Conservation (phyloP, 2,329 filamentous ascomycete species). For the Hypocreales sp. region DNA sequence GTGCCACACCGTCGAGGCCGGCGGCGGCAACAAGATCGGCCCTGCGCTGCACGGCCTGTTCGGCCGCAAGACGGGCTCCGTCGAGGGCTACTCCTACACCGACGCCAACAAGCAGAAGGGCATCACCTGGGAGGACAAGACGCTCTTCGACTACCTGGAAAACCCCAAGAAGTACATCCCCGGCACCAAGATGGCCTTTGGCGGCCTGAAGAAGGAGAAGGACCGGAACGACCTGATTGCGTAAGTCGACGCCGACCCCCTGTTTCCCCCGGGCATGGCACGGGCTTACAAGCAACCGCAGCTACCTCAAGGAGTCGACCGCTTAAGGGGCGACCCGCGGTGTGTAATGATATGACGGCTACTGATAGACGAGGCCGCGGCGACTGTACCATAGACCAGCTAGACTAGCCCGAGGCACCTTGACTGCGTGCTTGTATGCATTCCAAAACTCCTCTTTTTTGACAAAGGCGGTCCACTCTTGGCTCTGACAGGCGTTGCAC, state of each 20-base stretch:
- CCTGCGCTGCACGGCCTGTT: slow-evolving; percentile 95
- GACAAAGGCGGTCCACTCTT: too few relatives aligned
- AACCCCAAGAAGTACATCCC: slow-evolving; percentile 99
- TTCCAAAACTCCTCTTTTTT: slow-evolving; percentile 18
- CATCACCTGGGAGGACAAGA: slow-evolving; percentile 72
- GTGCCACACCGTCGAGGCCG: slow-evolving; percentile 90
- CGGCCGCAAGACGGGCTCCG: slow-evolving; percentile 84
- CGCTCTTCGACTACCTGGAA: slow-evolving; percentile 96
- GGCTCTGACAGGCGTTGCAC: too few relatives aligned
- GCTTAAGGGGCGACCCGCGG: slow-evolving; percentile 34
- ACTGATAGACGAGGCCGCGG: slow-evolving; percentile 19
- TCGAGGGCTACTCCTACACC: slow-evolving; percentile 91
- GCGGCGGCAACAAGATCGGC: slow-evolving; percentile 94
- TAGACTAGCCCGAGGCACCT: slow-evolving; percentile 14
- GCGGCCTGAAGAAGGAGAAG: slow-evolving; percentile 99
- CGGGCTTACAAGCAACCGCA: too few relatives aligned
- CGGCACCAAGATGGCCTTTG: slow-evolving; percentile 99
- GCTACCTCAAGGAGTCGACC: slow-evolving; percentile 55
- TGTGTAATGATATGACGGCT: slow-evolving; percentile 18
- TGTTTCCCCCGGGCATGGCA: too few relatives aligned
- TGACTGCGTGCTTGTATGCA: slow-evolving; percentile 15
- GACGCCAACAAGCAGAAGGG: slow-evolving; percentile 99
- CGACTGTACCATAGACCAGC: slow-evolving; percentile 24
- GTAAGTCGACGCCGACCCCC: slow-evolving; percentile 45
- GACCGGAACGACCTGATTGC: slow-evolving; percentile 98